phyloP scores from a whole-genome alignment of 495 filamentous ascomycete genomes.

The Xylaria longipes region DNA sequence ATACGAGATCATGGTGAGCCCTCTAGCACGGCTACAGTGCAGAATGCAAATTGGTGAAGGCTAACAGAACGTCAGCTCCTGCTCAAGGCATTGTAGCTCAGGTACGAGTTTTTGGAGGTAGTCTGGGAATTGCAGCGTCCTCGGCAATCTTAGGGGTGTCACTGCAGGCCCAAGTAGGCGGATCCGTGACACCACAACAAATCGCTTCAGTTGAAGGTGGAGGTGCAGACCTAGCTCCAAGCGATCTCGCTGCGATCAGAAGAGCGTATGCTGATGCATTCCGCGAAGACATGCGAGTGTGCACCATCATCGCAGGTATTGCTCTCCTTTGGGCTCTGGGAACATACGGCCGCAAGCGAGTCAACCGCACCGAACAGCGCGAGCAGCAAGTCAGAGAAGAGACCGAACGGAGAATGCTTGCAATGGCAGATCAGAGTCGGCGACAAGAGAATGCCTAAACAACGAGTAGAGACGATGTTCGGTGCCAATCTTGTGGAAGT shows the following conservation, averaged over 20 bases:
- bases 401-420: constrained; percentile 14
- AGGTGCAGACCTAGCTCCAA: constrained; percentile 14
- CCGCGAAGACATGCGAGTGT: constrained; percentile 47
- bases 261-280: constrained; percentile 48
- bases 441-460: not conserved
- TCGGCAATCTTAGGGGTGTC: constrained; percentile 50
- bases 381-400: constrained; percentile 31
- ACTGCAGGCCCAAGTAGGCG: constrained; percentile 29
- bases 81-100: constrained; percentile 60
- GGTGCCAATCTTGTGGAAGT: not conserved
- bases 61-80: constrained; percentile 43
- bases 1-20: constrained; percentile 47
- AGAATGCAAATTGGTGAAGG: not conserved
- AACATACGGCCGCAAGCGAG: constrained; percentile 38
- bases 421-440: not conserved
- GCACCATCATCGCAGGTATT: constrained; percentile 41
- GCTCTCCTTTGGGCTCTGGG: constrained; percentile 41
- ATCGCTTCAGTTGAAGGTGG: constrained; percentile 33
- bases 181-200: constrained; percentile 30
- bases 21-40: not conserved
- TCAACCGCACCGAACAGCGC: constrained; percentile 33
- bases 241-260: constrained; percentile 31
- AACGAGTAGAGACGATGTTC: not conserved
- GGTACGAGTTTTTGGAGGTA: constrained; percentile 58
- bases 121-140: constrained; percentile 58